A percentile compares a stretch with the other conserved stretches of the same genome.
Evolutionary conservation across 495 filamentous ascomycete genomes (phyloP).

Genomic region (Zalerion maritima): DNA sequence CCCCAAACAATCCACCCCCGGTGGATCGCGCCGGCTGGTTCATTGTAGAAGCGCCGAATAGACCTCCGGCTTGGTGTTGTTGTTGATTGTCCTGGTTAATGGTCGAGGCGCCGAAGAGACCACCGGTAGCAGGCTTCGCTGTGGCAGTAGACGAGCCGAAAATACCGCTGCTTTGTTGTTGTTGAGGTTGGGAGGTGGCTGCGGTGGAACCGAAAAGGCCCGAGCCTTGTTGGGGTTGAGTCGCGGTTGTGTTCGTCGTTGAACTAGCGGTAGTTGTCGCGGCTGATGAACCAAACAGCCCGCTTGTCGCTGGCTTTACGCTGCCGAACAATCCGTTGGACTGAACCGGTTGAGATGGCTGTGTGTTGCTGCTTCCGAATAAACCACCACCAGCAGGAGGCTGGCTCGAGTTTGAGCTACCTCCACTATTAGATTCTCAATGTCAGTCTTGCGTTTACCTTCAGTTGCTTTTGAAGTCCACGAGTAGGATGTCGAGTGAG

Average conservation of each 20-base stretch:
- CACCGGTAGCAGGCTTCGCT: conserved; percentile 23
- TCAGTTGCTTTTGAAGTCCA: too few species aligned
- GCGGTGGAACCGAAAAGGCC: conserved; percentile 20
- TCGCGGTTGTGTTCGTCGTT: too few species aligned
- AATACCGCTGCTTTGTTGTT: conserved; percentile 19
- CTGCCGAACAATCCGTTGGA: too few species aligned
- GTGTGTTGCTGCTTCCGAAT: conserved; percentile 12
- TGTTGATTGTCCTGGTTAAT: conserved; percentile 12
- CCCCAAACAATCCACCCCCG: conserved; percentile 22
- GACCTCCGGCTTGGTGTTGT: conserved; percentile 22
- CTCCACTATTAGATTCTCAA: too few species aligned
- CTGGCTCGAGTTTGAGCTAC: conserved; percentile 26
- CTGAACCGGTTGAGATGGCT: too few species aligned
- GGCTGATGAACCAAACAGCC: conserved; percentile 13
- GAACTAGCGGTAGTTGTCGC: conserved; percentile 1
- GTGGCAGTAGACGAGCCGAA: conserved; percentile 32
- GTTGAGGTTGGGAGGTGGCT: conserved; percentile 8
- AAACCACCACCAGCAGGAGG: conserved; percentile 18
- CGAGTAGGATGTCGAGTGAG: too few species aligned
- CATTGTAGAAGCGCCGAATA: conserved; percentile 28
- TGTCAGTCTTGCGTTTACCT: too few species aligned
- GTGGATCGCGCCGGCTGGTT: conserved; percentile 22
- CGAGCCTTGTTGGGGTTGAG: conserved; percentile 15
- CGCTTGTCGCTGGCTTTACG: too few species aligned
- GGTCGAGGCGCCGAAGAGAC: conserved; percentile 17